Evolutionary conservation across 1,284 basidiomycete genomes (phyloP).

Genomic region (Melanopsichium pennsylvanicum): DNA sequence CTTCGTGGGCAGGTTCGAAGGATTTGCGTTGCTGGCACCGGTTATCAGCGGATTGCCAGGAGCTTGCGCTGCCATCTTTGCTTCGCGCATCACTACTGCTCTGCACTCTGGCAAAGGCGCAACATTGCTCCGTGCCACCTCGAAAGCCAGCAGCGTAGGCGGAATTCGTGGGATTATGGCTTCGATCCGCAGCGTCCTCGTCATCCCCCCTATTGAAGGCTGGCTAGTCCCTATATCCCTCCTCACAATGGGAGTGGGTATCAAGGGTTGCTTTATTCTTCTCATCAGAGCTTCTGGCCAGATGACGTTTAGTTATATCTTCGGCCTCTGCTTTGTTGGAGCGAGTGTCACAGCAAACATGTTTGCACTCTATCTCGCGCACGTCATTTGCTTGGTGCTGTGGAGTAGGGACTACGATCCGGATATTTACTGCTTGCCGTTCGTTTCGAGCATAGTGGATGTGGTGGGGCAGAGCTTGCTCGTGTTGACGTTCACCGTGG

Average conservation of each 20-base stretch:
- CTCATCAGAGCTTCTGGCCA: conserved; percentile 43
- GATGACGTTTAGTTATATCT: conserved; percentile 57
- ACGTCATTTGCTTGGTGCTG: conserved; percentile 77
- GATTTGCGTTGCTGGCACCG: conserved; percentile 85
- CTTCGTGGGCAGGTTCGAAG: conserved; percentile 84
- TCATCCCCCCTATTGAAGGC: conserved; percentile 50
- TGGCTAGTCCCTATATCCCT: conserved; percentile 57
- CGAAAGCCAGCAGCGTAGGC: conserved; percentile 21
- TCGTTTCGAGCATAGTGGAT: conserved; percentile 89
- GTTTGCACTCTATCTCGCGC: conserved; percentile 76
- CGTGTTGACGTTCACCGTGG: conserved; percentile 68
- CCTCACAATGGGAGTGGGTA: conserved; percentile 42
- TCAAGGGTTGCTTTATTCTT: conserved; percentile 51
- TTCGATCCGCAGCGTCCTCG: conserved; percentile 17
- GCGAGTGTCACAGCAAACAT: conserved; percentile 15
- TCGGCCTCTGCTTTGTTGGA: conserved; percentile 39
- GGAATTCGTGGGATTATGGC: conserved; percentile 26
- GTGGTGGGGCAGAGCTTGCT: conserved; percentile 87
- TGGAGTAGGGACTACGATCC: conserved; percentile 87
- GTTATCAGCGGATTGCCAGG: conserved; percentile 79
- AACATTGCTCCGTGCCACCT: conserved; percentile 17
- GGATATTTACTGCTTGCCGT: conserved; percentile 84
- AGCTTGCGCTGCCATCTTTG: conserved; percentile 87
- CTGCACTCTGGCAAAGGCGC: conserved; percentile 71
- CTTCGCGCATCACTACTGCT: conserved; percentile 86